A percentile compares a stretch with the other conserved stretches of the same genome.
phyloP scores from a whole-genome alignment of 177 flowering plant species.

The Telopea speciosissima region DNA sequence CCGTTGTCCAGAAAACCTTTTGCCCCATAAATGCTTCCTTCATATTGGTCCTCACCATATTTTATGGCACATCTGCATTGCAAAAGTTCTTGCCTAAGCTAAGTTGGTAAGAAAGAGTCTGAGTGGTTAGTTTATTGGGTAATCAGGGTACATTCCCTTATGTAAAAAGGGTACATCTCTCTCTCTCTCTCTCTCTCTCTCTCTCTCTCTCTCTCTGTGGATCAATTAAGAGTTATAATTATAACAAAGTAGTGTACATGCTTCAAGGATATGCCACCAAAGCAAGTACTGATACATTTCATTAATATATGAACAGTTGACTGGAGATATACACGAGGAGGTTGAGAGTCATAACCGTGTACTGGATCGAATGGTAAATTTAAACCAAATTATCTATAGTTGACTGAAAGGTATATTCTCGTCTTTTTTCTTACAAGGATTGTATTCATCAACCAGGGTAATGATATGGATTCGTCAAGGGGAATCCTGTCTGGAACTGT shows the following conservation, averaged over 20 bases:
- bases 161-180: neutral
- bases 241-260: neutral
- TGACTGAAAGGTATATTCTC: neutral
- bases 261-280: neutral
- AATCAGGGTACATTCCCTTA: too few species aligned
- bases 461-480: constrained; percentile 80
- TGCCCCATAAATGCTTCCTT: too few species aligned
- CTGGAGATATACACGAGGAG: constrained; percentile 92
- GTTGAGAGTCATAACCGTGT: constrained; percentile 75
- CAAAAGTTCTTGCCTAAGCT: neutral
- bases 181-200: neutral
- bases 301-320: constrained; percentile 38
- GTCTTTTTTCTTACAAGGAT: neutral
- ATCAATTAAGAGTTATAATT: too few species aligned
- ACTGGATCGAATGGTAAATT: constrained; percentile 67
- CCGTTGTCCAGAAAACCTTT: too few species aligned
- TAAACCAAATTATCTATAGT: too few species aligned
- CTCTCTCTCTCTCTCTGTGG: neutral
- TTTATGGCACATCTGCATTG: too few species aligned
- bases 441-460: constrained; percentile 46
- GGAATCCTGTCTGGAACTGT: constrained; percentile 83
- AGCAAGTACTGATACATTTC: neutral
- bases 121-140: too few species aligned
- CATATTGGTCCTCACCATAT: too few species aligned
- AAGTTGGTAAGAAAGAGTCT: neutral